Percentiles rank a stretch among this genome's conserved stretches.
These are phyloP conservation scores for Arachnopeziza araneosa DNA, from an alignment of 2,329 filamentous ascomycete genomes.

Conservation along the genomic window DNA sequence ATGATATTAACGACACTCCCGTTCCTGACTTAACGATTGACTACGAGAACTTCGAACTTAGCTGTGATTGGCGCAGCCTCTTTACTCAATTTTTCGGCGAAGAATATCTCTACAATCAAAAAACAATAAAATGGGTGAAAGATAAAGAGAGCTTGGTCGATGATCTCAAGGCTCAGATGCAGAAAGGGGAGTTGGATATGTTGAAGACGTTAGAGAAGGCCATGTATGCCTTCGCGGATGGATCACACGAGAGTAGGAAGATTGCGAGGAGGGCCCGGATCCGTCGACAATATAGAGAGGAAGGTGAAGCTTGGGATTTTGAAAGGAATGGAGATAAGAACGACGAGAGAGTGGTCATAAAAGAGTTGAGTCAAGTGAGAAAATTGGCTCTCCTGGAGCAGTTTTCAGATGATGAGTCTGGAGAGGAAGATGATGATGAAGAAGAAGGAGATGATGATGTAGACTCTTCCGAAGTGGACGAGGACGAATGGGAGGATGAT, in stretches of 20 bases:
- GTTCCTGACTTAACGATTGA: constrained; percentile 7
- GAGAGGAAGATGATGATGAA: constrained; percentile 5
- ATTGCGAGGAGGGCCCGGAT: constrained; percentile 10
- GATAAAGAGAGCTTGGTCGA: constrained; percentile 1
- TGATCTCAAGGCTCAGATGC: constrained; percentile 4
- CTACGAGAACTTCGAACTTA: constrained; percentile 1
- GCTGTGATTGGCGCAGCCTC: constrained; percentile 8
- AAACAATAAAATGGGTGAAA: neutral
- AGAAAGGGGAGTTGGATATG: constrained; percentile 6
- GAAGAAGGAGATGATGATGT: constrained; percentile 1
- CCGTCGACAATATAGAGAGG: neutral
- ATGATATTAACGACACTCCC: constrained; percentile 11
- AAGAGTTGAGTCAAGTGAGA: neutral
- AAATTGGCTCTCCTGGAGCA: neutral
- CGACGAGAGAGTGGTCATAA: neutral
- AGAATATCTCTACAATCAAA: constrained; percentile 6
- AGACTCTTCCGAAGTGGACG: constrained; percentile 1
- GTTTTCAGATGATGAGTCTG: neutral
- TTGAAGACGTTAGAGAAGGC: constrained; percentile 3
- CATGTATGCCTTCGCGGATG: constrained; percentile 3
- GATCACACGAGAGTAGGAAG: constrained; percentile 1
- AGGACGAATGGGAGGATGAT: neutral
- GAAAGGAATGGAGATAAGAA: neutral
- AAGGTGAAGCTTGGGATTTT: neutral
- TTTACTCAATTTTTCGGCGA: constrained; percentile 11